Evolutionary conservation across 345 rosid genomes (phyloP).

Genomic region (Triadica sebifera): DNA sequence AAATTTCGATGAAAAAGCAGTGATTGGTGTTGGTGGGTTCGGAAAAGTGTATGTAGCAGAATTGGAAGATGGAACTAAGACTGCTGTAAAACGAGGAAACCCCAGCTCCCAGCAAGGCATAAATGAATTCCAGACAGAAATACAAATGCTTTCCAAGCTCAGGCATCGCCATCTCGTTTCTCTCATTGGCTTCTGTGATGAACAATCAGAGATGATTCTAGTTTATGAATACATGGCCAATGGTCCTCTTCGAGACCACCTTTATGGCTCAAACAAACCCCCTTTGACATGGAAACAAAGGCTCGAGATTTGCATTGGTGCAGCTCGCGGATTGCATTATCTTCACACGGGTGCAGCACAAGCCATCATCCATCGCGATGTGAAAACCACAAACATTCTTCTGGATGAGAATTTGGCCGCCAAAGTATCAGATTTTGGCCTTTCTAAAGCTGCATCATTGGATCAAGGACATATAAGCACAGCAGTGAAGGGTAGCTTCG

Average conservation of each 20-base stretch:
- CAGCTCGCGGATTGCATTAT: constrained; percentile 80
- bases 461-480: constrained; percentile 78
- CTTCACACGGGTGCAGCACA: constrained; percentile 78
- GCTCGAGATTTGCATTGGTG: constrained; percentile 75
- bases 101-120: constrained; percentile 73
- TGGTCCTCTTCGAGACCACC: constrained; percentile 79
- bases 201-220: constrained; percentile 79
- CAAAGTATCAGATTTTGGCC: constrained; percentile 80
- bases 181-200: constrained; percentile 75
- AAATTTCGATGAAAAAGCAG: constrained; percentile 64
- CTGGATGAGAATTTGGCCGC: constrained; percentile 76
- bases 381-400: constrained; percentile 81
- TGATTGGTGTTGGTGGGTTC: constrained; percentile 81
- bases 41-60: constrained; percentile 72
- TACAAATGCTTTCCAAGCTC: too few species aligned
- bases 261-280: constrained; percentile 54
- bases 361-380: constrained; percentile 81
- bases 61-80: constrained; percentile 58
- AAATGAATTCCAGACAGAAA: too few species aligned
- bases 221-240: constrained; percentile 84
- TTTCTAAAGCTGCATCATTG: constrained; percentile 68
- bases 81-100: constrained; percentile 71
- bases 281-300: constrained; percentile 77
- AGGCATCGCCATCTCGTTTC: too few species aligned
- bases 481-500: constrained; percentile 87